Evolutionary conservation across 1,139 yeast genomes (phyloP), one percentile per base, ranked within the genome.

Genomic region (Pichia sp.): DNA sequence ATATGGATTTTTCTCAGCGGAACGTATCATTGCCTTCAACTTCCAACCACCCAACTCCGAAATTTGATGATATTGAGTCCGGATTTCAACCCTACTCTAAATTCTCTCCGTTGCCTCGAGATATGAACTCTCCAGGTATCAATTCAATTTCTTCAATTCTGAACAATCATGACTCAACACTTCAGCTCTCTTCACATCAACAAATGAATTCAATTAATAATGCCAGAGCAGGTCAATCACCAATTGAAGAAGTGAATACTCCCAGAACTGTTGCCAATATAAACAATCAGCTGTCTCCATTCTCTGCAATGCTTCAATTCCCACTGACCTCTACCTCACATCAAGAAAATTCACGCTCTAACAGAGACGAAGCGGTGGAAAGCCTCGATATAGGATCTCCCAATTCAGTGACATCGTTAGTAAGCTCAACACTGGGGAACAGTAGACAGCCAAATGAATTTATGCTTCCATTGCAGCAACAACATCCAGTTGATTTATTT

Each of bases 271-370:
- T 32, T 10, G 22, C 27, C 5, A 27, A 24, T 15, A 32, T 36
- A 11, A n/a, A n/a, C n/a, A 32, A 32, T 25, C 39, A 35, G 3
- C 28, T 27, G n/a, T 38, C 41, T 15, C 36, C 40, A 11, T 39
- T 30, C 24, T 7, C 38, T 7, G 13, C 32, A 10, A 23, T 29
- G 12, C 2, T 37, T 9, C 21, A 23, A 18, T 36, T 24, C 21
- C 10, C 14, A 11, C 22, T n/a, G n/a, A n/a, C n/a, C n/a, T n/a
- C n/a, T n/a, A n/a, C n/a, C n/a, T 21, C 11, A 21, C 8, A 23
- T 23, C 26, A 23, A 23, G 3, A 23, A 4, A 21, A 21, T 21
- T 21, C 22, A 9, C 8, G 8, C 8, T 23, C 26, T n/a, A 23
- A 25, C 16, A 21, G n/a, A 11, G 17, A 23, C 14, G 22, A 11